Conservation (phyloP, 805 yeast genomes). For the Nakazawaea wickerhamii region DNA sequence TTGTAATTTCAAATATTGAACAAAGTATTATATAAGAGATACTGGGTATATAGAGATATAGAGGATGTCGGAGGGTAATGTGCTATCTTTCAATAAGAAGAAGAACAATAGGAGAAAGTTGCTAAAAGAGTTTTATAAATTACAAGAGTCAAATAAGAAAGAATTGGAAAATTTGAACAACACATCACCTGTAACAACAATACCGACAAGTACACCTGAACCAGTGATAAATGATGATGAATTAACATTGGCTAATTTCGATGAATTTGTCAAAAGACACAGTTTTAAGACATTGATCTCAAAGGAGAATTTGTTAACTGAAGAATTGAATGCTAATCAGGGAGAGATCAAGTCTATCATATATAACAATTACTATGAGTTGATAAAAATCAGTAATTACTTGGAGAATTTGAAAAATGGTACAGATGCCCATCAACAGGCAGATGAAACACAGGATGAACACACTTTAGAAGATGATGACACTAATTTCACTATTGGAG, state of each 20-base stretch:
- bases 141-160: constrained; percentile 25
- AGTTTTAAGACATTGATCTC: constrained; percentile 28
- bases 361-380: constrained; percentile 70
- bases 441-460: not conserved
- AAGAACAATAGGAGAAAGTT: constrained; percentile 31
- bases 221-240: constrained; percentile 14
- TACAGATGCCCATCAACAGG: not conserved
- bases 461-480: constrained; percentile 9
- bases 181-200: not conserved
- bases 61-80: not conserved
- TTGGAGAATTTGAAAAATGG: constrained; percentile 31
- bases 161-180: constrained; percentile 16
- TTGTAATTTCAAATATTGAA: not conserved
- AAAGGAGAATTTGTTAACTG: constrained; percentile 36
- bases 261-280: constrained; percentile 24
- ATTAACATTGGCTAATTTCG: constrained; percentile 25
- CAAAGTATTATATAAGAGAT: not conserved
- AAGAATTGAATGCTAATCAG: constrained; percentile 45
- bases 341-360: constrained; percentile 64
- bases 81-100: constrained; percentile 9
- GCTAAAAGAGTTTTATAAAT: constrained; percentile 35
- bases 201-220: not conserved
- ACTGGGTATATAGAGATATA: too few species aligned
- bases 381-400: constrained; percentile 60
- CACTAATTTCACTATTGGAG: constrained; percentile 13